These are phyloP conservation scores for Gracilaria domingensis DNA, from an alignment of 23 red algal species.

Conservation along the genomic window DNA sequence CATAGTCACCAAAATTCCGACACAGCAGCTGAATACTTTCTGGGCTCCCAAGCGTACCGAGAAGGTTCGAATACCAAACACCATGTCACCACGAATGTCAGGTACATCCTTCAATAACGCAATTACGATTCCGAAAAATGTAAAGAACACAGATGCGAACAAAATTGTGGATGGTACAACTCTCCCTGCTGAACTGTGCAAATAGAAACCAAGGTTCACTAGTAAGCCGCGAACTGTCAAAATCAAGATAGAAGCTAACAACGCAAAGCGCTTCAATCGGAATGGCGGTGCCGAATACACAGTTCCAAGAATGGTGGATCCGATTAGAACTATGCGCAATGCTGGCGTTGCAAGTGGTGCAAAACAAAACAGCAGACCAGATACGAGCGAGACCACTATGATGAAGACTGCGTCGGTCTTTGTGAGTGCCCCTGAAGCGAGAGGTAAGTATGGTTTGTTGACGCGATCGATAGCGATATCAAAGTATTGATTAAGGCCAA, in stretches of 20 bases:
- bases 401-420: constrained; percentile 56
- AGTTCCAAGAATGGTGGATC: constrained; percentile 73
- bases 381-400: constrained; percentile 37
- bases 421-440: constrained; percentile 83
- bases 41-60: constrained; percentile 78
- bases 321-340: constrained; percentile 71
- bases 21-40: constrained; percentile 57
- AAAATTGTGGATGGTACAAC: constrained; percentile 45
- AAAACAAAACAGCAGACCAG: constrained; percentile 64
- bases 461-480: constrained; percentile 88
- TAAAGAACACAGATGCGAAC: constrained; percentile 82
- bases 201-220: constrained; percentile 92
- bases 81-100: constrained; percentile 83
- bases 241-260: constrained; percentile 84
- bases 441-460: constrained; percentile 97
- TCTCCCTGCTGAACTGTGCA: constrained; percentile 33
- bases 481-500: constrained; percentile 94
- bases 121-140: constrained; percentile 84
- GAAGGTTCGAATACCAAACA: constrained; percentile 74
- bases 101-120: constrained; percentile 97
- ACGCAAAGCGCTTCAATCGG: constrained; percentile 90
- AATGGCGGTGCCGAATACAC: constrained; percentile 90
- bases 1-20: constrained; percentile 57
- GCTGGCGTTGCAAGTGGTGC: constrained; percentile 66
- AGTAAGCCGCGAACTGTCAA: constrained; percentile 85